These are phyloP conservation scores for Ganoderma lucidum DNA, from an alignment of 1,284 basidiomycete genomes.

Conservation along the genomic window DNA sequence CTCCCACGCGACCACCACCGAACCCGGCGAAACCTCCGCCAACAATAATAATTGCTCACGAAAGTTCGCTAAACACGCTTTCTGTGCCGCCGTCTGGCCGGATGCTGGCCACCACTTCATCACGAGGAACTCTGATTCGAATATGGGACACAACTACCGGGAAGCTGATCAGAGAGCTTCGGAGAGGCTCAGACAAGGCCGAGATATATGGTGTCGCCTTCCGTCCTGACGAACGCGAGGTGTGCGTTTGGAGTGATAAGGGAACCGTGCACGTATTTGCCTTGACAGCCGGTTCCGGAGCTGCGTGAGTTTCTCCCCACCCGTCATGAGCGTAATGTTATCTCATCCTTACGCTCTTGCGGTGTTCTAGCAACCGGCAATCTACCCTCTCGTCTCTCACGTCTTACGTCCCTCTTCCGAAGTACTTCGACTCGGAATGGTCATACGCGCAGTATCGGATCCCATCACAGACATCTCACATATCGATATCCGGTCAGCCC, in stretches of 20 bases:
- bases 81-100: constrained; percentile 82
- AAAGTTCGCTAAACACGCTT: constrained; percentile 80
- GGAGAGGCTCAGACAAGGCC: constrained; percentile 90
- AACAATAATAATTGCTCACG: constrained; percentile 89
- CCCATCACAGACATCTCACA: constrained; percentile 83
- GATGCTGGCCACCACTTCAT: constrained; percentile 86
- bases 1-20: constrained; percentile 59
- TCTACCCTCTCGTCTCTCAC: constrained; percentile 80
- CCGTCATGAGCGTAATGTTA: neutral
- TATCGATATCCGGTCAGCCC: constrained; percentile 69
- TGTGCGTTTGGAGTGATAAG: constrained; percentile 96
- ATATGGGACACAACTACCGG: constrained; percentile 88
- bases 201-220: constrained; percentile 91
- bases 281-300: constrained; percentile 65
- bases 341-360: constrained; percentile 3
- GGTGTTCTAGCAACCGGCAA: constrained; percentile 70
- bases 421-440: constrained; percentile 94
- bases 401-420: constrained; percentile 84
- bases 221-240: constrained; percentile 78
- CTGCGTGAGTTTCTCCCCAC: constrained; percentile 59
- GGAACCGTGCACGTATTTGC: constrained; percentile 94
- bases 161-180: constrained; percentile 81
- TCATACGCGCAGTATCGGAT: constrained; percentile 94
- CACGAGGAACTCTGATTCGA: constrained; percentile 86
- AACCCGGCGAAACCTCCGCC: constrained; percentile 68